Conservation (phyloP, 2,329 filamentous ascomycete genomes). For the Cladosporium phlei region DNA sequence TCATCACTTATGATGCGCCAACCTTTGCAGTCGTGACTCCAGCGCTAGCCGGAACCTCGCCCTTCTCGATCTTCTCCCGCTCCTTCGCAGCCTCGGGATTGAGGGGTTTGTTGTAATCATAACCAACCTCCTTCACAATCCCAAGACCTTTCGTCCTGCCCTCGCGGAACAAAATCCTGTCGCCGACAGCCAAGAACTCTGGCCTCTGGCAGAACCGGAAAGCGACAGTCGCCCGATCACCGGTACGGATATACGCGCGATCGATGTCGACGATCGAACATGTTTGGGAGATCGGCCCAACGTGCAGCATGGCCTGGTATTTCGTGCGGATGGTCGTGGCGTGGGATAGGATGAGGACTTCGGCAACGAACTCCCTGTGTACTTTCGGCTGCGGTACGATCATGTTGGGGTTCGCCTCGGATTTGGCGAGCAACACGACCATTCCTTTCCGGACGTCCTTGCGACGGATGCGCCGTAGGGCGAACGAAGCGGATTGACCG, state of each 20-base stretch:
- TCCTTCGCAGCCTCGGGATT: slow-evolving; percentile 34
- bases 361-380: slow-evolving; percentile 50
- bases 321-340: slow-evolving; percentile 95
- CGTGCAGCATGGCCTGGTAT: slow-evolving; percentile 97
- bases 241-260: slow-evolving; percentile 88
- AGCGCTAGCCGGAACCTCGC: slow-evolving; percentile 9
- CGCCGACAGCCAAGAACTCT: slow-evolving; percentile 84
- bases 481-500: slow-evolving; percentile 89
- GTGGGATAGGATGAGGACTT: slow-evolving; percentile 92
- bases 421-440: slow-evolving; percentile 79
- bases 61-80: slow-evolving; percentile 9
- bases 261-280: slow-evolving; percentile 98
- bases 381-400: slow-evolving; percentile 46
- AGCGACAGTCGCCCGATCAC: slow-evolving; percentile 87
- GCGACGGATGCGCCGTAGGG: slow-evolving; percentile 76
- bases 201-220: slow-evolving; percentile 93
- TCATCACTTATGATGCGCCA: slow-evolving; percentile 4
- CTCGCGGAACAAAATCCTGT: slow-evolving; percentile 87
- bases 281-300: slow-evolving; percentile 90
- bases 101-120: slow-evolving; percentile 59
- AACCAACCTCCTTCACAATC: slow-evolving; percentile 87
- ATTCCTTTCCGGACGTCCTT: slow-evolving; percentile 97
- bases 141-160: slow-evolving; percentile 91
- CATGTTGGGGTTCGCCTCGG: slow-evolving; percentile 54
- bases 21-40: slow-evolving; percentile 9